Conservation (phyloP, 441 rosid species). For the Adansonia gregorii region DNA sequence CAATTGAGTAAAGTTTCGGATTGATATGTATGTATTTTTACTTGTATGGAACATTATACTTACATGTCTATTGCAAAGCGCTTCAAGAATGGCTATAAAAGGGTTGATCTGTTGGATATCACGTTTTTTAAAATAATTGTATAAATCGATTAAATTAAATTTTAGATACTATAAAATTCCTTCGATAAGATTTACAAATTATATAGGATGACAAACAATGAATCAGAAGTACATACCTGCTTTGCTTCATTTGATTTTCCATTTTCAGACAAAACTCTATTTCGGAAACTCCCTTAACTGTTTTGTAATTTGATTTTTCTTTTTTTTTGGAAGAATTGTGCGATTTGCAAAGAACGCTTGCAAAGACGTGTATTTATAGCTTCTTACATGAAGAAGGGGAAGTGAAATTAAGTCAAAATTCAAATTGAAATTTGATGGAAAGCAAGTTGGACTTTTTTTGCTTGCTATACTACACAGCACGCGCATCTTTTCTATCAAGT, state of each 20-base stretch:
- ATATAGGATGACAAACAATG: not conserved
- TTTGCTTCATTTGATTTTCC: conserved; percentile 16
- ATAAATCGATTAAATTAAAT: too few relatives aligned
- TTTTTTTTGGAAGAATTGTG: not conserved
- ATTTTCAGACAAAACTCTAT: conserved; percentile 4
- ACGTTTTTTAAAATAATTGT: too few relatives aligned
- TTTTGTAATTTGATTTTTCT: not conserved
- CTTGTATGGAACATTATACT: too few relatives aligned
- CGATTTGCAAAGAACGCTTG: not conserved
- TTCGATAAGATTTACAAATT: not conserved
- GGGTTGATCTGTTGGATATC: too few relatives aligned
- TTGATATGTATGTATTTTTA: too few relatives aligned
- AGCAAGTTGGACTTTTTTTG: not conserved
- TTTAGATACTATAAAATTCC: too few relatives aligned
- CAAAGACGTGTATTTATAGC: not conserved
- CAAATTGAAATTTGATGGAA: not conserved
- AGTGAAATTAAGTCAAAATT: conserved; percentile 15
- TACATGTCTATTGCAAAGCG: too few relatives aligned
- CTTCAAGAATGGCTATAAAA: too few relatives aligned
- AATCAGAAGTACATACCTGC: not conserved
- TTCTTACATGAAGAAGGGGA: not conserved
- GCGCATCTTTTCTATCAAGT: not conserved
- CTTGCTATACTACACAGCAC: not conserved
- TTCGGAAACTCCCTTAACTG: not conserved
- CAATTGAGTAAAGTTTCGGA: too few relatives aligned